Conservation (phyloP, 228 moss, liverwort and hornwort species). For the Sphagnum fallax region DNA sequence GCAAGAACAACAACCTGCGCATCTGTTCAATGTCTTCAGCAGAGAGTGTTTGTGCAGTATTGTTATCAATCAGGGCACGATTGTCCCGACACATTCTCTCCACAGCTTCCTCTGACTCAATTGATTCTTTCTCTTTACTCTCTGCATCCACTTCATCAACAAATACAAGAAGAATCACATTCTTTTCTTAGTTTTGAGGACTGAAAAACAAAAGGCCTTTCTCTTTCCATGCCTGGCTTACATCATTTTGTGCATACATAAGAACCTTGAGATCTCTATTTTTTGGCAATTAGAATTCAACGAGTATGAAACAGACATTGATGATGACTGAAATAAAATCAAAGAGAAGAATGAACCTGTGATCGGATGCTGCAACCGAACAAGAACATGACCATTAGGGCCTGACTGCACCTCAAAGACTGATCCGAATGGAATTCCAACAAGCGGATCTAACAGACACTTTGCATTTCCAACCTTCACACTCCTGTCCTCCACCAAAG, state of each 20-base stretch:
- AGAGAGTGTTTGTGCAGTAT: conserved; percentile 88
- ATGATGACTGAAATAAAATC: no score
- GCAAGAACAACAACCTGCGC: conserved; percentile 39
- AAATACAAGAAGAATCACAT: not conserved
- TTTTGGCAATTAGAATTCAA: no score
- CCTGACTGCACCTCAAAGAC: conserved; percentile 80
- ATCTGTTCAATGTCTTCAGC: conserved; percentile 82
- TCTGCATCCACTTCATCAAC: not conserved
- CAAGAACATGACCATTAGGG: conserved; percentile 44
- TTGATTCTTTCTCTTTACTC: not conserved
- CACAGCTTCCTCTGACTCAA: conserved; percentile 21
- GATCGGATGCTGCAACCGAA: conserved; percentile 34
- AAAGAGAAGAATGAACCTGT: conserved; percentile 18
- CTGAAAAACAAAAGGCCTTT: not conserved
- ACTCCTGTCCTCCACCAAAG: conserved; percentile 34
- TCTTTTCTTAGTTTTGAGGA: not conserved
- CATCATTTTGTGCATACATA: not conserved
- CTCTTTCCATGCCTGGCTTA: not conserved
- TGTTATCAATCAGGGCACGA: conserved; percentile 76
- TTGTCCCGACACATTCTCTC: conserved; percentile 48
- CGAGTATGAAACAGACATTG: no score
- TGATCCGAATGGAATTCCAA: conserved; percentile 82
- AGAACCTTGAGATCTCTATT: conserved; percentile 5
- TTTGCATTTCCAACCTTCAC: conserved; percentile 77
- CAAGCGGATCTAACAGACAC: conserved; percentile 67